Evolutionary conservation across 257 asterid genomes (phyloP).

Genomic region (Gentiana straminea): DNA sequence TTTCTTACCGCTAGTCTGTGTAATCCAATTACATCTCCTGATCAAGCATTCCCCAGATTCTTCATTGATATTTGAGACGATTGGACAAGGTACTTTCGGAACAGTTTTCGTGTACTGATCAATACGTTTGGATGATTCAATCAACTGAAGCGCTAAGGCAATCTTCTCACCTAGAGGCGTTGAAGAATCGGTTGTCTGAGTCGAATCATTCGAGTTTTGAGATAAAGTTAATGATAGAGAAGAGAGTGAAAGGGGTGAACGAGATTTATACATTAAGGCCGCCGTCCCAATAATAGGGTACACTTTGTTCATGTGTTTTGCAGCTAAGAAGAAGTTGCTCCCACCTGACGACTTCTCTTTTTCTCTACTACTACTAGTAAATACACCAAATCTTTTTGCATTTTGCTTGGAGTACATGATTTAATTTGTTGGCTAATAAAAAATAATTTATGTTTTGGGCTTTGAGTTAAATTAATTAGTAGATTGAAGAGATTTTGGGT

Average conservation of each 20-base stretch:
- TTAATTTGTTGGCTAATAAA: slow-evolving; percentile 15
- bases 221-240: slow-evolving; percentile 61
- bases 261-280: slow-evolving; percentile 33
- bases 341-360: slow-evolving; percentile 38
- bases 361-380: slow-evolving; percentile 24
- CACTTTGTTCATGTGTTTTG: slow-evolving; percentile 51
- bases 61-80: too few relatives aligned
- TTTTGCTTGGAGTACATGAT: slow-evolving; percentile 42
- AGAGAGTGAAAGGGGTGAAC: slow-evolving; percentile 62
- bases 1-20: slow-evolving; percentile 74
- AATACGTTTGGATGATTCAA: slow-evolving; percentile 27
- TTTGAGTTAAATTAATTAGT: too few relatives aligned
- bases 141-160: slow-evolving; percentile 42
- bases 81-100: slow-evolving; percentile 21
- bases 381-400: slow-evolving; percentile 26
- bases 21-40: slow-evolving; percentile 84
- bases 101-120: slow-evolving; percentile 17
- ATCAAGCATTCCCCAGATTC: slow-evolving; percentile 25
- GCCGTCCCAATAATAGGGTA: slow-evolving; percentile 49
- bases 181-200: slow-evolving; percentile 41
- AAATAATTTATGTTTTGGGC: background rate
- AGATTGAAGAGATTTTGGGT: slow-evolving; percentile 14
- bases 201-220: slow-evolving; percentile 64
- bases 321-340: slow-evolving; percentile 31
- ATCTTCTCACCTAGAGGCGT: slow-evolving; percentile 47